These are phyloP conservation scores for Gossypium stocksii DNA, from an alignment of 345 rosid genomes.

Conservation along the genomic window DNA sequence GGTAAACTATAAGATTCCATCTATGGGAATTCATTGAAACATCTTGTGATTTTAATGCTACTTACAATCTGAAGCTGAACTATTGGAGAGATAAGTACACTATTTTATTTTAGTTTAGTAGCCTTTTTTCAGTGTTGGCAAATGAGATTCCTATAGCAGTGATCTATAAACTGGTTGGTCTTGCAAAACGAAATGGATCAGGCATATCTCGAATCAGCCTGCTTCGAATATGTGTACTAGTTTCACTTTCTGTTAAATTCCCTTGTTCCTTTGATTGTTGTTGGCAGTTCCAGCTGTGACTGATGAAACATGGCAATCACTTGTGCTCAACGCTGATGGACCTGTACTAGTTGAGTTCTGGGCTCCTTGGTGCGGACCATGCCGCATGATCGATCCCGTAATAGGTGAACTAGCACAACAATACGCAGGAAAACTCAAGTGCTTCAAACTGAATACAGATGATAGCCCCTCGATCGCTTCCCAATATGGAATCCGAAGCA, in stretches of 20 bases:
- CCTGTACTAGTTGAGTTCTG: conserved; percentile 62
- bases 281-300: conserved; percentile 47
- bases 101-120: not conserved
- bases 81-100: not conserved
- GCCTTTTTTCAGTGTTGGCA: not conserved
- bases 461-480: conserved; percentile 48
- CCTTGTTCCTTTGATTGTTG: not conserved
- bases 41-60: not conserved
- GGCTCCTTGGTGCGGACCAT: conserved; percentile 73
- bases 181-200: too few relatives aligned
- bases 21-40: not conserved
- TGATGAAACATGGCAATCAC: conserved; percentile 49
- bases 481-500: conserved; percentile 48
- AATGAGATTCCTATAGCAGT: not conserved
- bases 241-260: too few relatives aligned
- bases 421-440: conserved; percentile 43
- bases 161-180: too few relatives aligned
- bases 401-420: conserved; percentile 46
- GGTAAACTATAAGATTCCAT: not conserved
- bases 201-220: too few relatives aligned
- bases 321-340: conserved; percentile 48
- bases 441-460: conserved; percentile 46
- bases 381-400: conserved; percentile 52
- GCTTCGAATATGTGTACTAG: too few relatives aligned
- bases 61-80: not conserved